phyloP scores from a whole-genome alignment of 495 filamentous ascomycete species.

The Aspergillus incahuasiensis region DNA sequence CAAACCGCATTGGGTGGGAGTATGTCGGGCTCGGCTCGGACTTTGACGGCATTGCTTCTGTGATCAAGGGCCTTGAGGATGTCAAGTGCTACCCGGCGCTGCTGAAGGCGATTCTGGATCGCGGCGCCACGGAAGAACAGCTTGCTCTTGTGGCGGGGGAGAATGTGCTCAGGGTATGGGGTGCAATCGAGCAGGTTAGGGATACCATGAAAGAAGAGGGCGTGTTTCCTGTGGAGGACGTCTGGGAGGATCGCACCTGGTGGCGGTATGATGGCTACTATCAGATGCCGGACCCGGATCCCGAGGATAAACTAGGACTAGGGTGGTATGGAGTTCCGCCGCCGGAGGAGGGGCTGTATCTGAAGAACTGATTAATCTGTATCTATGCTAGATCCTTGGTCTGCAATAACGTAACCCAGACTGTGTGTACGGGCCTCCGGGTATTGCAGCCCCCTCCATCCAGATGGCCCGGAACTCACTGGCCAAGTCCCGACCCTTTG shows the following conservation, averaged over 20 bases:
- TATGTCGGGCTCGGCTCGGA: conserved; percentile 73
- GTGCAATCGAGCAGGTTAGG: conserved; percentile 42
- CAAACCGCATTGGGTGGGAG: conserved; percentile 63
- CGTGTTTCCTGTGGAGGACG: background rate
- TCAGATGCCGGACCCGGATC: background rate
- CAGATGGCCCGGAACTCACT: too few species aligned
- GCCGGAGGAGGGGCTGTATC: background rate
- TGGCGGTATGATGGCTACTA: background rate
- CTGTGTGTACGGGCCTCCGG: too few species aligned
- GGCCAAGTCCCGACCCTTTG: too few species aligned
- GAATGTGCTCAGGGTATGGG: conserved; percentile 65
- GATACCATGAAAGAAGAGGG: background rate
- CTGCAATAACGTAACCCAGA: too few species aligned
- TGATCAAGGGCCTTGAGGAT: conserved; percentile 48
- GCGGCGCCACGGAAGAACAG: conserved; percentile 56
- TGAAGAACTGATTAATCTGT: background rate
- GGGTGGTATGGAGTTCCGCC: background rate
- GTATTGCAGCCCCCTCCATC: too few species aligned
- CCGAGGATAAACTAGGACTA: background rate
- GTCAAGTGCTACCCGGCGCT: conserved; percentile 71
- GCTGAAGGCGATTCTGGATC: conserved; percentile 58
- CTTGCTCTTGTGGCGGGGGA: conserved; percentile 54
- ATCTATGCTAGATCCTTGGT: too few species aligned
- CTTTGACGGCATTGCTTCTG: conserved; percentile 55
- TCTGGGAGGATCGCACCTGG: background rate